phyloP scores from a whole-genome alignment of 345 rosid genomes.

The Diplotaxis tenuifolia region DNA sequence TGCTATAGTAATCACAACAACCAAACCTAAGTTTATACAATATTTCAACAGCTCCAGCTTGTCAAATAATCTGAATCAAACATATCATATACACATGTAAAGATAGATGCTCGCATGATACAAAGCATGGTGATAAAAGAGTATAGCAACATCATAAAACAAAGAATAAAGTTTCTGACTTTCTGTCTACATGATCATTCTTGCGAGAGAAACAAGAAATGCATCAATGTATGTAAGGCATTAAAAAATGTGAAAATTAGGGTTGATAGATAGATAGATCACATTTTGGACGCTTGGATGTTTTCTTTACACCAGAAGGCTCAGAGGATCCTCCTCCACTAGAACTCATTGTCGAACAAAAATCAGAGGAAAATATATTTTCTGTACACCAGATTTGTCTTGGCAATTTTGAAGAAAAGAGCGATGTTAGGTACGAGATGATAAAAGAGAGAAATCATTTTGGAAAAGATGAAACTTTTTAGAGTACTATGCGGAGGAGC shows the following conservation, averaged over 20 bases:
- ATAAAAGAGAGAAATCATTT: neutral
- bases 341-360: conserved; percentile 41
- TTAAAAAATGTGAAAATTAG: neutral
- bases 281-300: conserved; percentile 93
- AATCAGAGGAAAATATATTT: neutral
- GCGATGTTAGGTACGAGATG: neutral
- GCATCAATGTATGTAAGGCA: neutral
- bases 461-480: neutral
- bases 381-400: too few relatives aligned
- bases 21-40: neutral
- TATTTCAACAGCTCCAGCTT: neutral
- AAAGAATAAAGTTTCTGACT: neutral
- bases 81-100: neutral
- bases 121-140: neutral
- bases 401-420: neutral
- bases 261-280: conserved; percentile 15
- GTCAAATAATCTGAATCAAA: neutral
- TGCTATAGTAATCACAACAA: neutral
- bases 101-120: neutral
- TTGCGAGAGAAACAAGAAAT: conserved; percentile 3
- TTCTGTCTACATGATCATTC: neutral
- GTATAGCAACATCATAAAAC: neutral
- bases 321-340: conserved; percentile 67
- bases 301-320: conserved; percentile 56
- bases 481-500: conserved; percentile 93